A percentile compares a stretch with the other conserved stretches of the same genome.
Conservation (phyloP, 352 stramenopile genomes). For the Peronospora farinosa region DNA sequence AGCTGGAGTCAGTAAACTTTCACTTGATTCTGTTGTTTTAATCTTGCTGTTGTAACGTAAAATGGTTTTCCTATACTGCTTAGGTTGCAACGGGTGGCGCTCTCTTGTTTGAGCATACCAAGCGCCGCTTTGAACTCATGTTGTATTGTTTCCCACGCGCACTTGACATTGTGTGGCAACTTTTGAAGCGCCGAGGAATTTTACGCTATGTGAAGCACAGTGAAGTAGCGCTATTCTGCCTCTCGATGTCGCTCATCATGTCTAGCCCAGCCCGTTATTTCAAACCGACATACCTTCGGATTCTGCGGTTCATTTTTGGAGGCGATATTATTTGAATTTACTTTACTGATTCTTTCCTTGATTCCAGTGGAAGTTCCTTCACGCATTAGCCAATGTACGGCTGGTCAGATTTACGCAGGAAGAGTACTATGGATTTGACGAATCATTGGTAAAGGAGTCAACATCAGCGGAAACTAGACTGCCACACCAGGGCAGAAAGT, state of each 20-base stretch:
- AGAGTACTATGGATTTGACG: no score
- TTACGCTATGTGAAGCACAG: constrained; percentile 71
- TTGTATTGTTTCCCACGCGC: constrained; percentile 71
- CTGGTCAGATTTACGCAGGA: no score
- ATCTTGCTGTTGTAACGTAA: constrained; percentile 1
- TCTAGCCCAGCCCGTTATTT: constrained; percentile 72
- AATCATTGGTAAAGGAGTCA: no score
- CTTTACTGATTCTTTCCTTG: no score
- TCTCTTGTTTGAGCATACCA: constrained; percentile 76
- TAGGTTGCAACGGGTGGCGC: constrained; percentile 53
- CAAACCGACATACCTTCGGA: constrained; percentile 78
- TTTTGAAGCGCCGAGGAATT: constrained; percentile 59
- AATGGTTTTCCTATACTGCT: background rate
- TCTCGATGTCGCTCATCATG: constrained; percentile 84
- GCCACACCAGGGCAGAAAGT: no score
- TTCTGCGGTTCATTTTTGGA: constrained; percentile 81
- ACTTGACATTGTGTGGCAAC: constrained; percentile 75
- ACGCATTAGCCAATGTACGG: background rate
- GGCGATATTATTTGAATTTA: constrained; percentile 54
- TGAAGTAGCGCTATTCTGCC: constrained; percentile 75
- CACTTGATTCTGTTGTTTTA: background rate
- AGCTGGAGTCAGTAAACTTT: constrained; percentile 41
- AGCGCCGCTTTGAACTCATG: constrained; percentile 82
- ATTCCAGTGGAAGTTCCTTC: background rate
- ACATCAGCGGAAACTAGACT: no score